phyloP scores from a whole-genome alignment of 2,329 filamentous ascomycete genomes.

The Magnaporthiopsis incrustans region DNA sequence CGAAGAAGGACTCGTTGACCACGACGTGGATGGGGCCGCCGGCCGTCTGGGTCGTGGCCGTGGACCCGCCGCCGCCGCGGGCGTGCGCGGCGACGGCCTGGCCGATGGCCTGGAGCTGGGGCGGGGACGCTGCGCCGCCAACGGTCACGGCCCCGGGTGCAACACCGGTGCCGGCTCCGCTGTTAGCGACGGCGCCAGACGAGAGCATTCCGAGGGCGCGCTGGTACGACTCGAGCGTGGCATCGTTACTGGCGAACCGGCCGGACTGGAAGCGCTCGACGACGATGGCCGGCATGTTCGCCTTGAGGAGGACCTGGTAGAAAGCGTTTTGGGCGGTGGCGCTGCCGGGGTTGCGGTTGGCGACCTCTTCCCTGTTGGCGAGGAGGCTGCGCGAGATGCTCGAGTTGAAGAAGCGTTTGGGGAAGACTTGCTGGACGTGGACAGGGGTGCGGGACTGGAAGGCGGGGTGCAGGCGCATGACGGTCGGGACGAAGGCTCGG shows the following conservation, averaged over 20 bases:
- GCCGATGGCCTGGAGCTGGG: constrained; percentile 69
- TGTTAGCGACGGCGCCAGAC: constrained; percentile 8
- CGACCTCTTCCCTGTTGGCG: constrained; percentile 79
- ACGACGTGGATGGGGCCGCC: constrained; percentile 88
- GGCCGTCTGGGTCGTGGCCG: constrained; percentile 31
- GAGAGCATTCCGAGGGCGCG: constrained; percentile 53
- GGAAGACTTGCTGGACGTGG: neutral
- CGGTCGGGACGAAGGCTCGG: neutral
- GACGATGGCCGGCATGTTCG: constrained; percentile 89
- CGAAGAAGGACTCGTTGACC: constrained; percentile 80
- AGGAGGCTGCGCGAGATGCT: constrained; percentile 58
- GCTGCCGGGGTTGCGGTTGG: constrained; percentile 85
- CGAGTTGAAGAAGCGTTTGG: constrained; percentile 17
- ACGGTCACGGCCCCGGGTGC: constrained; percentile 10
- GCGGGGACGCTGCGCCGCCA: constrained; percentile 23
- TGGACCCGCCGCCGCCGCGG: constrained; percentile 57
- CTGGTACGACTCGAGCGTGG: constrained; percentile 70
- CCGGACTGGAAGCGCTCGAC: constrained; percentile 84
- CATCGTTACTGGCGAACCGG: constrained; percentile 71
- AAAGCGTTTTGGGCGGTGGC: constrained; percentile 87
- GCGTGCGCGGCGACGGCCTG: constrained; percentile 72
- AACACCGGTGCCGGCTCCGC: neutral
- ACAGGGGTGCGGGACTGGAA: neutral
- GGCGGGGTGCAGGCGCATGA: neutral
- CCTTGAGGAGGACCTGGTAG: constrained; percentile 82